These are phyloP conservation scores for Phlyctochytrium bullatum DNA, from an alignment of 192 early-diverging fungal genomes.

Conservation along the genomic window DNA sequence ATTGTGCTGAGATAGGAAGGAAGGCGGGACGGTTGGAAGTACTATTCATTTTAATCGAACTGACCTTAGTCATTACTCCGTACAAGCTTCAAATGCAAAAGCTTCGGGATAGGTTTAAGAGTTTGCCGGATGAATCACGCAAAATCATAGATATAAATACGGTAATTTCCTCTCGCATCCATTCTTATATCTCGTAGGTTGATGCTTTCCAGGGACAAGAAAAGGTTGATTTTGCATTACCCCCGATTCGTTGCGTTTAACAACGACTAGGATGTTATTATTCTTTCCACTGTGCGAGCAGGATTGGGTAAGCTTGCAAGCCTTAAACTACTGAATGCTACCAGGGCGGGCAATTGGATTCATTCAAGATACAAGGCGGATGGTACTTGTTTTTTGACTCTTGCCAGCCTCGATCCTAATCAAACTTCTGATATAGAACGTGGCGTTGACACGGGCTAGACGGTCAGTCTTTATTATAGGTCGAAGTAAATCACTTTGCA, in stretches of 20 bases:
- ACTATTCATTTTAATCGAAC: background rate
- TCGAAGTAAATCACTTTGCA: constrained; percentile 56
- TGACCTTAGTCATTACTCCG: constrained; percentile 78
- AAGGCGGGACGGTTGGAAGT: no score
- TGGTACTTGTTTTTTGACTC: constrained; percentile 40
- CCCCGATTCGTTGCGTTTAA: background rate
- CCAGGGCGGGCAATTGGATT: constrained; percentile 70
- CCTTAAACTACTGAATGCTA: background rate
- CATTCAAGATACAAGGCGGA: constrained; percentile 75
- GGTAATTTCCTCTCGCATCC: constrained; percentile 35
- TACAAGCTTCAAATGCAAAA: constrained; percentile 84
- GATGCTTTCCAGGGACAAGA: constrained; percentile 98
- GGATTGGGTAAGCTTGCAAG: constrained; percentile 26
- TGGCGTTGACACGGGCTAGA: constrained; percentile 83
- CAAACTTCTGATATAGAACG: constrained; percentile 49
- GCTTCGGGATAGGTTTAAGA: constrained; percentile 64
- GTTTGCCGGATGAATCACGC: constrained; percentile 53
- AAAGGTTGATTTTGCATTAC: constrained; percentile 40
- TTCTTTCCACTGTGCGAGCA: constrained; percentile 91
- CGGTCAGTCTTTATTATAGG: constrained; percentile 82
- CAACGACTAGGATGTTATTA: constrained; percentile 74
- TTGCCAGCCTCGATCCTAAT: background rate
- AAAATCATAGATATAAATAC: constrained; percentile 89
- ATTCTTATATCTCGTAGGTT: constrained; percentile 23
- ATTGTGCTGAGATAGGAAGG: constrained; percentile 59